Evolutionary conservation across 2,329 filamentous ascomycete genomes (phyloP).

Genomic region (Cladophialophora yegresii): DNA sequence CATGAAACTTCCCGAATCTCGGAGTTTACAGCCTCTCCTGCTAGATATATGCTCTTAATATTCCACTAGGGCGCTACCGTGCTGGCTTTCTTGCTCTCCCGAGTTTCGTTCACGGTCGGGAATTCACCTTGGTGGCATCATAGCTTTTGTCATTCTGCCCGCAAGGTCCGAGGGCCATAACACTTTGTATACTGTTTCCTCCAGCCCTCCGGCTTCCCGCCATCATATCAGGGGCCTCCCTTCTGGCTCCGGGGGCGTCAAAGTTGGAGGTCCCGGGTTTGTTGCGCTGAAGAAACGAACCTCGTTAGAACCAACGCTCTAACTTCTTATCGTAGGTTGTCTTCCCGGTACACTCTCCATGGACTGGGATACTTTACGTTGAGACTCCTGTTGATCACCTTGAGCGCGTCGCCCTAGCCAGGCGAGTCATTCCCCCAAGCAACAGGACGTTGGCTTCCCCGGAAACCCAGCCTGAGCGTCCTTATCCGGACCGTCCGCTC

Average conservation of each 20-base stretch:
- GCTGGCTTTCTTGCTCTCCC: no score
- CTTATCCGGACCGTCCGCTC: background rate
- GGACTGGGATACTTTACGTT: background rate
- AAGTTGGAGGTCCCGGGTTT: background rate
- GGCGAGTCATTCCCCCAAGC: background rate
- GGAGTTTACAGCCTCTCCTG: no score
- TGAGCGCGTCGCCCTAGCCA: background rate
- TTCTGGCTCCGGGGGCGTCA: no score
- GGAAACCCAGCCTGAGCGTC: background rate
- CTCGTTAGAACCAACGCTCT: background rate
- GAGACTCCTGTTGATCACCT: background rate
- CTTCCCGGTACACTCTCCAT: background rate
- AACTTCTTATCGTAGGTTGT: background rate
- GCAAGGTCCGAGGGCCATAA: background rate
- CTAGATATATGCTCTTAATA: no score
- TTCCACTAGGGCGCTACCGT: no score
- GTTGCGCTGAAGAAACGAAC: background rate
- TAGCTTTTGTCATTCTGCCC: background rate
- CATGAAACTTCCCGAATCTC: no score
- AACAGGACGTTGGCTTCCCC: background rate
- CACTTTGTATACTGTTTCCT: background rate
- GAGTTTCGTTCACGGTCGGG: background rate
- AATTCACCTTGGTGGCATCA: background rate
- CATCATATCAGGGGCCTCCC: background rate
- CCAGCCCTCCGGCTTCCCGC: background rate